phyloP scores from a whole-genome alignment of 805 yeast species.

The Metschnikowia orientalis region DNA sequence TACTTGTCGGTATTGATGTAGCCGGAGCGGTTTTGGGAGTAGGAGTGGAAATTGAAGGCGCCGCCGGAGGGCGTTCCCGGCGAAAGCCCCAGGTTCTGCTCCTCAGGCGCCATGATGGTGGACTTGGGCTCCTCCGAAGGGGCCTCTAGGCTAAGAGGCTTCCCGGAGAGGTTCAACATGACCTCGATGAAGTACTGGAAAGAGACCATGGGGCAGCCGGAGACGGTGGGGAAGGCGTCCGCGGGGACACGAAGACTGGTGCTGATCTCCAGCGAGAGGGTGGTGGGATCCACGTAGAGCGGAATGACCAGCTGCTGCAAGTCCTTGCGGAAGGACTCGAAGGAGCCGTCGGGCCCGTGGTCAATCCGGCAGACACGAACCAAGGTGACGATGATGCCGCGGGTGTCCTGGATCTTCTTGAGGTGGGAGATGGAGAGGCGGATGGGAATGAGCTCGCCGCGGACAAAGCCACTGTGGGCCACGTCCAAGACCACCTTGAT shows the following conservation, averaged over 20 bases:
- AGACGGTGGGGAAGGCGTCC: slow-evolving; percentile 81
- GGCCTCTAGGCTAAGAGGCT: slow-evolving; percentile 32
- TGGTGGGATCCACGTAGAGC: slow-evolving; percentile 66
- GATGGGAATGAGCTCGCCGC: slow-evolving; percentile 78
- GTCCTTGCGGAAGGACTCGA: slow-evolving; percentile 78
- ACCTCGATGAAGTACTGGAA: slow-evolving; percentile 86
- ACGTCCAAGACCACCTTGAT: slow-evolving; percentile 36
- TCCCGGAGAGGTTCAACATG: slow-evolving; percentile 72
- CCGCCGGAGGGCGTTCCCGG: slow-evolving; percentile 10
- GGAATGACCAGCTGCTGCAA: slow-evolving; percentile 74
- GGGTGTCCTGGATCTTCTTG: slow-evolving; percentile 61
- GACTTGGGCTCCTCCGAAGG: slow-evolving; percentile 17
- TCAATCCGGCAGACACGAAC: slow-evolving; percentile 71
- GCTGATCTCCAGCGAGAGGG: slow-evolving; percentile 52
- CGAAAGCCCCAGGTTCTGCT: slow-evolving; percentile 8
- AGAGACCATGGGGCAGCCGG: slow-evolving; percentile 64
- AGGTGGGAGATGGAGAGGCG: slow-evolving; percentile 64
- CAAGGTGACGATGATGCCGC: slow-evolving; percentile 74
- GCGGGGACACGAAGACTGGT: slow-evolving; percentile 71
- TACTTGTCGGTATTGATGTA: slow-evolving; percentile 77
- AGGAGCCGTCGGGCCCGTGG: slow-evolving; percentile 53
- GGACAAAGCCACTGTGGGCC: slow-evolving; percentile 63
- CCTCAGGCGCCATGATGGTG: slow-evolving; percentile 8
- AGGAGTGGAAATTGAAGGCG: slow-evolving; percentile 22
- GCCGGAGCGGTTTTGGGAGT: slow-evolving; percentile 27